These are phyloP conservation scores for Tulasnella sp. DNA, from an alignment of 768 basidiomycete genomes.

Conservation along the genomic window DNA sequence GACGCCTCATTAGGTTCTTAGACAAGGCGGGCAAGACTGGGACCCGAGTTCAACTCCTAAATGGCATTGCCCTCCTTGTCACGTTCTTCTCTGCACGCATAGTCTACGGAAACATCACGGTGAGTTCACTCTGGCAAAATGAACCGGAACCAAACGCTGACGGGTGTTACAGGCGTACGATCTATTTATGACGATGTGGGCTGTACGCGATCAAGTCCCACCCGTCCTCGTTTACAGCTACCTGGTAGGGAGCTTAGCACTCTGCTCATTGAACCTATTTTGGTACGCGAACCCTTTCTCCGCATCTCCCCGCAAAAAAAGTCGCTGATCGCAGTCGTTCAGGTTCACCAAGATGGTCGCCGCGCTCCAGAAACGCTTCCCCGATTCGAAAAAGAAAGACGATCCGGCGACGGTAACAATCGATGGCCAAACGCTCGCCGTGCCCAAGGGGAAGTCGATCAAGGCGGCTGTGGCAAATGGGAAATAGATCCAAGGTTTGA, in stretches of 20 bases:
- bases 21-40: constrained; percentile 69
- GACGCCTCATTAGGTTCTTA: constrained; percentile 41
- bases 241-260: constrained; percentile 44
- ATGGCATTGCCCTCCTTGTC: constrained; percentile 52
- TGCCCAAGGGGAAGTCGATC: neutral
- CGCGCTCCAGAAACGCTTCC: constrained; percentile 52
- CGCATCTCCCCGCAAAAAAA: neutral
- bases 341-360: constrained; percentile 69
- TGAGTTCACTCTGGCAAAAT: constrained; percentile 18
- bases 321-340: neutral
- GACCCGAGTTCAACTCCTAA: constrained; percentile 50
- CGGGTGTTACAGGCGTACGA: constrained; percentile 40
- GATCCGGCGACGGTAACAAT: neutral
- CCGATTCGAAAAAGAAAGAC: constrained; percentile 15
- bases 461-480: neutral
- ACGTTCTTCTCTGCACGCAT: constrained; percentile 62
- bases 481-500: no score
- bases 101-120: constrained; percentile 45
- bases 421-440: neutral
- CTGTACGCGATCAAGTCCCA: constrained; percentile 31
- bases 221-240: constrained; percentile 36
- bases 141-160: neutral
- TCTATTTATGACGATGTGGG: constrained; percentile 49
- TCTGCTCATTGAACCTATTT: constrained; percentile 65
- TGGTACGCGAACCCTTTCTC: constrained; percentile 37